Conservation (phyloP, 164 flowering plant species). For the Akebia trifoliata region DNA sequence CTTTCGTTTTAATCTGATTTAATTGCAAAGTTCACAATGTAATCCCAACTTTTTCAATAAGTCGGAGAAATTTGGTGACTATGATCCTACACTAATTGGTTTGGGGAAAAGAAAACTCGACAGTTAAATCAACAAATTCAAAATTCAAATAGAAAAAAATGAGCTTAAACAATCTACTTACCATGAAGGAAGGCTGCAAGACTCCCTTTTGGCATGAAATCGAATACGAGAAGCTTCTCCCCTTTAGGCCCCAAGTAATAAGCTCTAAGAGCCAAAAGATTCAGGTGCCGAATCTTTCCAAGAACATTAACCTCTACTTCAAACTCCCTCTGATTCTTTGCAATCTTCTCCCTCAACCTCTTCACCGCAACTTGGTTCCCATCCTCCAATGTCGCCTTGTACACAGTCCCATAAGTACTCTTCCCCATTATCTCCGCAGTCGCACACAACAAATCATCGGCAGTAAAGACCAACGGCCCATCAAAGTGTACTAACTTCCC, state of each 20-base stretch:
- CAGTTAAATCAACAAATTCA: background rate
- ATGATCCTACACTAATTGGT: no score
- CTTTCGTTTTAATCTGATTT: no score
- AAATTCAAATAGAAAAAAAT: background rate
- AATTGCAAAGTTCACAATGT: no score
- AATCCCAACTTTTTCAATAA: no score
- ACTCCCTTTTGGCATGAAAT: slow-evolving; percentile 85
- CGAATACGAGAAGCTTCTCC: slow-evolving; percentile 96
- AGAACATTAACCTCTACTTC: slow-evolving; percentile 66
- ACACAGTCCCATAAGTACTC: slow-evolving; percentile 83
- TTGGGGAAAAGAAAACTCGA: no score
- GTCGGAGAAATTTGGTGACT: no score
- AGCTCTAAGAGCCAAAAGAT: slow-evolving; percentile 78
- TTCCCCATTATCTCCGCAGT: slow-evolving; percentile 99
- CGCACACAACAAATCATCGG: slow-evolving; percentile 89
- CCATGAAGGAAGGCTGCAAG: slow-evolving; percentile 95
- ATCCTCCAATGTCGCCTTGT: slow-evolving; percentile 91
- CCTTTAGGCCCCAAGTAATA: slow-evolving; percentile 95
- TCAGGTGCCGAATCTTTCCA: slow-evolving; percentile 77
- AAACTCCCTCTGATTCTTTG: slow-evolving; percentile 78
- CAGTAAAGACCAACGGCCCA: slow-evolving; percentile 83
- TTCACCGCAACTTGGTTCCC: slow-evolving; percentile 87
- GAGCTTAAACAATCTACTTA: slow-evolving; percentile 26
- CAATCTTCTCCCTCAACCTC: slow-evolving; percentile 83
- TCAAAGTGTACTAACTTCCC: slow-evolving; percentile 94